phyloP scores from a whole-genome alignment of 495 filamentous ascomycete species.

The Glutinoglossum americanum region DNA sequence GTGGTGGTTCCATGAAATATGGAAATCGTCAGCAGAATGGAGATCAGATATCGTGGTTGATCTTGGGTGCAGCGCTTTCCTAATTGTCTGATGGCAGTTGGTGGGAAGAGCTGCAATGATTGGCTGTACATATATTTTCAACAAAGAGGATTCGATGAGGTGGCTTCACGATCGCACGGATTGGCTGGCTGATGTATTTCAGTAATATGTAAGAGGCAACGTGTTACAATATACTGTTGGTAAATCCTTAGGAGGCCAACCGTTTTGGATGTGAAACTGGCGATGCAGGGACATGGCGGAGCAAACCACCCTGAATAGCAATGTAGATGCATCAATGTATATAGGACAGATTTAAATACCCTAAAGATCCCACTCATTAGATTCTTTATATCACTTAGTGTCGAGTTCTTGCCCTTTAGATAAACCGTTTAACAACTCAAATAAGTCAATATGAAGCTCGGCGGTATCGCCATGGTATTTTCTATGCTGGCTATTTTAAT shows the following conservation, averaged over 20 bases:
- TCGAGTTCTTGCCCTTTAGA: background rate
- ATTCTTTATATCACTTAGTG: too few relatives aligned
- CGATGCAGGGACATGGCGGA: background rate
- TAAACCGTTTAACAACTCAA: background rate
- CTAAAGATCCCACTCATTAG: background rate
- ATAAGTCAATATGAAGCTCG: background rate
- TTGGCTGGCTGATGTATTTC: background rate
- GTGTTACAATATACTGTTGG: background rate
- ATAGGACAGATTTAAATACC: background rate
- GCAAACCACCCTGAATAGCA: too few relatives aligned
- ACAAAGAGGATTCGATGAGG: background rate
- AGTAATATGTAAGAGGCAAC: background rate
- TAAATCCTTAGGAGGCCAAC: background rate
- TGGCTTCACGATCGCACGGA: background rate
- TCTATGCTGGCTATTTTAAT: background rate
- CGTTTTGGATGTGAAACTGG: background rate
- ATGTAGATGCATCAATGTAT: too few relatives aligned
- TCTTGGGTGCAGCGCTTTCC: conserved; percentile 34
- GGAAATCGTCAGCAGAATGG: conserved; percentile 27
- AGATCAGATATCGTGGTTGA: conserved; percentile 27
- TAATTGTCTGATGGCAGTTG: background rate
- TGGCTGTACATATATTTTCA: background rate
- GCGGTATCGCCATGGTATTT: background rate
- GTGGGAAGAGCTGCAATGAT: conserved; percentile 6
- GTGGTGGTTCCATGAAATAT: conserved; percentile 25